Conservation (phyloP, 495 filamentous ascomycete genomes). For the Penicillium tannophilum region DNA sequence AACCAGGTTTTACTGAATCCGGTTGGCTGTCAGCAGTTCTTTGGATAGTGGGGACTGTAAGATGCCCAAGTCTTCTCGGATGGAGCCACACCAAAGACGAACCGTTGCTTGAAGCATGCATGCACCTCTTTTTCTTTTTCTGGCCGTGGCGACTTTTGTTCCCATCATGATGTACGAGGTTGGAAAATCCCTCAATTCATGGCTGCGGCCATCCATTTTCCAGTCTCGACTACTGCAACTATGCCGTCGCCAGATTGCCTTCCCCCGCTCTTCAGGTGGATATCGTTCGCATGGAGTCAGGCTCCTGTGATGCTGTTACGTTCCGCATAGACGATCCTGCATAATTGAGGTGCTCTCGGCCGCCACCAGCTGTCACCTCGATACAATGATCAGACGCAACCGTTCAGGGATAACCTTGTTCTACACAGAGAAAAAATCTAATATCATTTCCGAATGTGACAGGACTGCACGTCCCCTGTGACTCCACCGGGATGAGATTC, state of each 20-base stretch:
- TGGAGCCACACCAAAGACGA: constrained; percentile 37
- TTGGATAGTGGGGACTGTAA: constrained; percentile 40
- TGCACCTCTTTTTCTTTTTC: constrained; percentile 29
- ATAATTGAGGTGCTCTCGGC: constrained; percentile 35
- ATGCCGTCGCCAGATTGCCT: constrained; percentile 32
- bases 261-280: constrained; percentile 40
- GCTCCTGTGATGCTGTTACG: constrained; percentile 31
- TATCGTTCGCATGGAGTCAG: constrained; percentile 32
- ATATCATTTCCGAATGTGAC: constrained; percentile 23
- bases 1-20: constrained; percentile 33
- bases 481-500: constrained; percentile 23
- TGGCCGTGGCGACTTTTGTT: constrained; percentile 40
- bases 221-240: constrained; percentile 39
- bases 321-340: constrained; percentile 44
- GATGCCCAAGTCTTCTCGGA: constrained; percentile 39
- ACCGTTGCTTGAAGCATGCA: constrained; percentile 46
- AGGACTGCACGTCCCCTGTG: constrained; percentile 24
- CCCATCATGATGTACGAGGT: constrained; percentile 31
- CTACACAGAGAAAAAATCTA: constrained; percentile 26
- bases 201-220: constrained; percentile 27
- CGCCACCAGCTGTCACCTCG: constrained; percentile 45
- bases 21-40: constrained; percentile 40
- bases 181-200: constrained; percentile 49
- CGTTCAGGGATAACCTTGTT: constrained; percentile 32
- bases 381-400: constrained; percentile 38